Base-by-base conservation (phyloP, 441 rosid genomes). In the Dalechampia spathulata region DNA sequence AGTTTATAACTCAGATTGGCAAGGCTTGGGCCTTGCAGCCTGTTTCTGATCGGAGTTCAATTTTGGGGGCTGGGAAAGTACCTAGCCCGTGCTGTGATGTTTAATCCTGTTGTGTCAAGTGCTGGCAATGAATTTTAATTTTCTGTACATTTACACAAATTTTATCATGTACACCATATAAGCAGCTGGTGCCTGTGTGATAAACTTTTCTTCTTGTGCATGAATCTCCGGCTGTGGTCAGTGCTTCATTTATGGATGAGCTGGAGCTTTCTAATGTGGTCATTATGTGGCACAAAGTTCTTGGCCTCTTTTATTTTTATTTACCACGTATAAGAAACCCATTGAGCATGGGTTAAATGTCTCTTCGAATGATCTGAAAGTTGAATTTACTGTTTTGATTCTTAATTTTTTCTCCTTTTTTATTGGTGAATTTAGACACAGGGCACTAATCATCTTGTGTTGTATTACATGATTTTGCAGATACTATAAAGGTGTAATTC, bases 401-500 rank as follows among this genome's bases (percentile, higher is more conserved):
- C 49, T 23, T 47, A 3, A n/a, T n/a, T 52, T 52, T 20, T 51
- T 39, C 19, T 57, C 21, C n/a, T 57, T 12, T 1, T 23, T 30
- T 7, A n/a, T 34, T 42, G 22, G 40, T 50, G 39, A 20, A 28
- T 37, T 25, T 40, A 2, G 11, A 21, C 8, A 28, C 38, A 47
- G 17, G 4, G 28, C 17, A 40, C 27, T 59, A 57, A 46, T 46
- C 41, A 17, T 45, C 38, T 52, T 55, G 21, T 55, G 37, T 55
- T 54, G 55, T 28, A 7, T 65, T 27, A 45, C 37, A 43, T 66
- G 52, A 17, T 54, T 55, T 62, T 70, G 68, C 95, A 95, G 98
- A 76, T 95, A 52, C 72, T 95, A 95, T 50, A 51, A 75, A 38
- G 97, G 99, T 62, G 72, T 68, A 58, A 68, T 95, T 58, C 48